Base-by-base conservation (phyloP, 2,329 filamentous ascomycete genomes). In the Aureobasidium melanogenum region DNA sequence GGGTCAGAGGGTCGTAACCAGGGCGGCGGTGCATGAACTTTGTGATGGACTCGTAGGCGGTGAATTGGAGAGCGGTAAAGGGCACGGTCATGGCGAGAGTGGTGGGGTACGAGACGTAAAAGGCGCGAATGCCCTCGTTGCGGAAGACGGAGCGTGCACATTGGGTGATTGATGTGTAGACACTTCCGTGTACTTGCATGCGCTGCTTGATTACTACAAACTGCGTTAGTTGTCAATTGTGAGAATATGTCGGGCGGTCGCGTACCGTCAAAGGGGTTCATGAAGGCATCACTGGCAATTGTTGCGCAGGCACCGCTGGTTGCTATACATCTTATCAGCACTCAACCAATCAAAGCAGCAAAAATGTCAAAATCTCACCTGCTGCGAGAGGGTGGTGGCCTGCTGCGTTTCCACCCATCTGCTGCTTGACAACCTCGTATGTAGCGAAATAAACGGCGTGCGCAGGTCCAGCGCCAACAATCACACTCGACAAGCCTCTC, bases 381-480 rank as follows among this genome's bases (percentile, higher is more conserved):
- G 93, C 92, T 75, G 94, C 94, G 60, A 97, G 79, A 32, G 93
- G 93, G 73, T 99, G 93, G 72, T 99, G 93, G 63, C 90, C 91
- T 63, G 84, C 86, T 71, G 88, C 85, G 72, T 97, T 97, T 51
- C 93, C 94, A 62, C 94, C 94, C 80, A 96, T 94, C 47, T 92
- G 78, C 70, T 99, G 92, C 80, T 99, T 99, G 64, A 97, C 92
- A 63, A 90, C 86, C 79, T 99, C 94, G 74, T 97, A 99, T 43
- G 94, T 97, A 60, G 92, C 93, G 76, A 99, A 99, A 75, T 99
- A 97, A 62, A 99, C 91, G 47, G 94, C 94, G 72, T 99, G 94
- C 64, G 94, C 94, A 68, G 94, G 94, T 66, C 93, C 93, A 73
- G 94, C 94, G 72, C 94, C 94, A 52, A 97, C 84, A 64, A 97